A percentile compares a stretch with the other conserved stretches of the same genome.
Conservation (phyloP, 2,329 filamentous ascomycete species). For the Fusarium sp. region DNA sequence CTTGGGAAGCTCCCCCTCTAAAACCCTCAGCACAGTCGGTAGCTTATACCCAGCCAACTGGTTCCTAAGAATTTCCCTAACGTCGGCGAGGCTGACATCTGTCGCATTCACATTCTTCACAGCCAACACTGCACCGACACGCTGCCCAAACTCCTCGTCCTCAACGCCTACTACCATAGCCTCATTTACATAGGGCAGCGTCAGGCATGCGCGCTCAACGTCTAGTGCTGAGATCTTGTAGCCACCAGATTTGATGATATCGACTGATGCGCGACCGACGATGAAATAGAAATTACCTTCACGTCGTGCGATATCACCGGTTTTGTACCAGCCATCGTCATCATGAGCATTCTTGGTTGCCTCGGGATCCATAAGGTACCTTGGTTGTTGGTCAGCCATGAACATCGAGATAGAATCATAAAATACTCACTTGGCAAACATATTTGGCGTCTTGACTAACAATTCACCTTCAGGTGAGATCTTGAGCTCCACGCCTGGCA, state of each 20-base stretch:
- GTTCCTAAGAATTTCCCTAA: neutral
- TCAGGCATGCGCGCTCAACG: neutral
- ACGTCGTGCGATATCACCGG: neutral
- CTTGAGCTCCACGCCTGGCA: neutral
- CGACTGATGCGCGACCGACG: slow-evolving; percentile 1
- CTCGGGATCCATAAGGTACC: neutral
- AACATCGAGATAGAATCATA: neutral
- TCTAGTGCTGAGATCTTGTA: slow-evolving; percentile 2
- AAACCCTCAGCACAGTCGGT: neutral
- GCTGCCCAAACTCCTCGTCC: neutral
- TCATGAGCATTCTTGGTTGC: neutral
- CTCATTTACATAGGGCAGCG: neutral
- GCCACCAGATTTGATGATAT: neutral
- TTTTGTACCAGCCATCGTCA: neutral
- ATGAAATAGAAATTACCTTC: slow-evolving; percentile 1
- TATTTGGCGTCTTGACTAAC: neutral
- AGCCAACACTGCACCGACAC: neutral
- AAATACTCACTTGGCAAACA: slow-evolving; percentile 1
- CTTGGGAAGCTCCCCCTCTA: neutral
- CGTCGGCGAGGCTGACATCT: neutral
- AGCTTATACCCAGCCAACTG: neutral
- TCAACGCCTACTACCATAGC: neutral
- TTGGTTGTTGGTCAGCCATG: neutral
- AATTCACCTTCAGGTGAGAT: neutral
- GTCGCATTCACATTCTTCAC: neutral